Conservation (phyloP, 192 early-diverging fungal species). For the Linnemannia exigua region DNA sequence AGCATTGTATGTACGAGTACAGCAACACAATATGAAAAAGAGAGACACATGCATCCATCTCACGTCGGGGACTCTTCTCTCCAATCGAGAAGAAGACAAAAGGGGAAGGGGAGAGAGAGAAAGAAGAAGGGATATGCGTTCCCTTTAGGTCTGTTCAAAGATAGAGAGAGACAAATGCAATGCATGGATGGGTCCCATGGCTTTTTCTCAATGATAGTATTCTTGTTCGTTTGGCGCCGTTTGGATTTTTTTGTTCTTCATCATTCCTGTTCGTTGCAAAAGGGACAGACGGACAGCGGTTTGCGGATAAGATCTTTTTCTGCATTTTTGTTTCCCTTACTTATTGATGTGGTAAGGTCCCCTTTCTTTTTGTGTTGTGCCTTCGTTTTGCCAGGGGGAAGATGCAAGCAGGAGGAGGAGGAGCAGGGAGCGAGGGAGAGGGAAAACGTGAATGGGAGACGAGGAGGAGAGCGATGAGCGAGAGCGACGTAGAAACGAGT, state of each 20-base stretch:
- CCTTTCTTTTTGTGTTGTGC: not conserved
- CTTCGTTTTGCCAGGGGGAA: not conserved
- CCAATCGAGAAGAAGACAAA: not conserved
- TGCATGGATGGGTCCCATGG: constrained; percentile 6
- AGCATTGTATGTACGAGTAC: not conserved
- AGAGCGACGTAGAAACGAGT: not conserved
- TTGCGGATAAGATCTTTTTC: too few species aligned
- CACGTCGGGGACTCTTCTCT: not conserved
- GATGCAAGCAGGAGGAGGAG: not conserved
- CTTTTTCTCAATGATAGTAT: not conserved
- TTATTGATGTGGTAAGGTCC: not conserved
- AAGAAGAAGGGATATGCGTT: not conserved
- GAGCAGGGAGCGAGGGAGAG: not conserved
- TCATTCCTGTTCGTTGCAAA: not conserved
- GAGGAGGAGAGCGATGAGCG: not conserved
- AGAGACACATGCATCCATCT: constrained; percentile 2
- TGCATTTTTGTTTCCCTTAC: not conserved
- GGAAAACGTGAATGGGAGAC: not conserved
- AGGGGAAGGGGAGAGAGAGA: not conserved
- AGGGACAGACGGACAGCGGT: not conserved
- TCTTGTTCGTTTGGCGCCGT: not conserved
- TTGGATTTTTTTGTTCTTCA: not conserved
- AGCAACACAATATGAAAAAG: not conserved
- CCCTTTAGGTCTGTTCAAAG: not conserved
- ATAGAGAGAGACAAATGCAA: not conserved